Base-by-base conservation (phyloP, 2,329 filamentous ascomycete genomes). In the Colletotrichum acutatum region DNA sequence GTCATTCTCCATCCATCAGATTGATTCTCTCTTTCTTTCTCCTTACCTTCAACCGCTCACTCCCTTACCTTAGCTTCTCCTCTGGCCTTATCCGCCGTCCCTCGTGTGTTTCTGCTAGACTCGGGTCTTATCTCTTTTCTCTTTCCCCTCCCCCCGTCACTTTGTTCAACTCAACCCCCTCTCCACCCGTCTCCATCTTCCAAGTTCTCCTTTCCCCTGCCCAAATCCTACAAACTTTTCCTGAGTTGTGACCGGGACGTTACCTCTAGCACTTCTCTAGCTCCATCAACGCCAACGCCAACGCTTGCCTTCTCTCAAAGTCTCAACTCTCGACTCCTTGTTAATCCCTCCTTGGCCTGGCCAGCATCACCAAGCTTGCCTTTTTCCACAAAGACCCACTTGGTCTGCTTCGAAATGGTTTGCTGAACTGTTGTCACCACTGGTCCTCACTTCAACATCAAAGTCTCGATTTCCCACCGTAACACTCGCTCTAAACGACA, bases 81-180 rank as follows among this genome's bases (percentile, higher is more conserved):
- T 56, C 28, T 28, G 14, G 19, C 63, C 63, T 49, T 56, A 57
- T 66, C 24, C 49, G 24, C 52, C 34, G 32, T 57, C 24, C 34
- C 63, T 66, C 53, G 63, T 57, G 52, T 57, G 16, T 56, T 56
- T 56, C 42, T 49, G 42, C 42, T 49, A 28, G 53, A 56, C 32
- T 42, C 9, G 19, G 57, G 63, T 66, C 63, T 69, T 72, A 70
- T 64, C 70, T 72, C 70, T 72, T 72, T 72, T 68, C 70, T 72
- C 70, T 72, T 70, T 65, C 42, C 70, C 66, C 66, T 46, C 32
- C 49, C 49, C 60, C 28, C 57, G 32, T 69, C 34, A 65, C 60
- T 37, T 34, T 26, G 42, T 22, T 65, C 62, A 56, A 56, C 32
- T 42, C 42, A 26, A 60, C 68, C 32, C 69, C 37, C 70, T 70